Conservation (phyloP, 1,284 basidiomycete species). For the Cerioporus squamosus region DNA sequence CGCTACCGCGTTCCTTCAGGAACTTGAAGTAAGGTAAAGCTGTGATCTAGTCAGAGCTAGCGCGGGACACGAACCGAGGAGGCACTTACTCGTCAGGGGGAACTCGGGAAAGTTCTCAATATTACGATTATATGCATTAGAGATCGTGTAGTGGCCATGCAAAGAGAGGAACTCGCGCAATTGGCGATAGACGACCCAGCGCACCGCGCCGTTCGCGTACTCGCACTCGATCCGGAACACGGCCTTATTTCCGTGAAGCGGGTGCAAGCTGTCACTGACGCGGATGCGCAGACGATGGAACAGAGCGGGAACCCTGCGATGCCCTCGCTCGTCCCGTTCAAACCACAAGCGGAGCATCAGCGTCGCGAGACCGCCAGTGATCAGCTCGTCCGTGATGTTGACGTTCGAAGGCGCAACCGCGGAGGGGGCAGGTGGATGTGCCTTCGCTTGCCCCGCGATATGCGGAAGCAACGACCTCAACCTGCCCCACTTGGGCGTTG, state of each 20-base stretch:
- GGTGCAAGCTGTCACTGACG: conserved; percentile 86
- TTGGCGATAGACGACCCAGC: conserved; percentile 97
- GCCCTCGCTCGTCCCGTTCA: conserved; percentile 88
- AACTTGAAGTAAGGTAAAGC: conserved; percentile 91
- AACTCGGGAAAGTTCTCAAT: conserved; percentile 90
- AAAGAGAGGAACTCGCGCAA: conserved; percentile 91
- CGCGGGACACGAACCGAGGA: too few species aligned
- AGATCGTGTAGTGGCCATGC: conserved; percentile 90
- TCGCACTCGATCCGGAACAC: conserved; percentile 96
- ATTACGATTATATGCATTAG: conserved; percentile 76
- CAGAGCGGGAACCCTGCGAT: conserved; percentile 85
- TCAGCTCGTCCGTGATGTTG: conserved; percentile 86
- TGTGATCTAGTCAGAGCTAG: conserved; percentile 30
- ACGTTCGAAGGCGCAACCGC: conserved; percentile 57
- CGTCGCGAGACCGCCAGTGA: conserved; percentile 80
- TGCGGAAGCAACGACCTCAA: conserved; percentile 70
- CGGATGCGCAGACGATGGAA: conserved; percentile 87
- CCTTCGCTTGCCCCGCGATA: conserved; percentile 44
- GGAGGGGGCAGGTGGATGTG: conserved; percentile 40
- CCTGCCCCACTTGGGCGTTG: conserved; percentile 56
- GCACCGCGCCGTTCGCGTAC: conserved; percentile 92
- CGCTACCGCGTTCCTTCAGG: conserved; percentile 58
- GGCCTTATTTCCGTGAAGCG: conserved; percentile 76
- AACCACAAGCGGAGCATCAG: conserved; percentile 90
- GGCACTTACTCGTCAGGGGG: conserved; percentile 77